phyloP scores from a whole-genome alignment of 192 early-diverging fungal genomes.

The Rhizophlyctis rosea region DNA sequence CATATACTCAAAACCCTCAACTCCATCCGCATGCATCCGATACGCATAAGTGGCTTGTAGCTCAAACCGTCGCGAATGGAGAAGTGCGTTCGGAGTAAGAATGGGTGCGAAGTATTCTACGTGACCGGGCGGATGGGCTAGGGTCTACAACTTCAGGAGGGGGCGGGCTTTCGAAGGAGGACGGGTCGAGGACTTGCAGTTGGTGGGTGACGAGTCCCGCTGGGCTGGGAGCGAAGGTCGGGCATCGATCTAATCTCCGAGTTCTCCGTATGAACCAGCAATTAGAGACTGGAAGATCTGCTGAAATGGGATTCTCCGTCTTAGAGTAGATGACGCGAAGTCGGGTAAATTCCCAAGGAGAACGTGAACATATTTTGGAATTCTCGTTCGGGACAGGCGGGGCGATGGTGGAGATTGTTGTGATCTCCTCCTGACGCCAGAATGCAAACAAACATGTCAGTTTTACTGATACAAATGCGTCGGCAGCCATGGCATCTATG shows the following conservation, averaged over 20 bases:
- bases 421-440: constrained; percentile 76
- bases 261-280: constrained; percentile 13
- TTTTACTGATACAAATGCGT: no score
- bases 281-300: not conserved
- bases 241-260: constrained; percentile 13
- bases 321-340: constrained; percentile 36
- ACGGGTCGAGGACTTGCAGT: not conserved
- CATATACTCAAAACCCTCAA: no score
- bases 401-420: constrained; percentile 98
- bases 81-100: constrained; percentile 20
- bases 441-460: not conserved
- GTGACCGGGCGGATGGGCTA: constrained; percentile 10
- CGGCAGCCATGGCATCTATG: not conserved
- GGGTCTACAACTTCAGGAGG: constrained; percentile 16
- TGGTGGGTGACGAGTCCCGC: constrained; percentile 1
- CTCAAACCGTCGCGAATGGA: constrained; percentile 42
- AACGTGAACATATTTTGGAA: constrained; percentile 99
- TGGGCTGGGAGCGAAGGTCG: constrained; percentile 1
- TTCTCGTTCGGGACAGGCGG: constrained; percentile 97
- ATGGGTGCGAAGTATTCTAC: constrained; percentile 17
- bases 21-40: constrained; percentile 21
- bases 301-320: not conserved
- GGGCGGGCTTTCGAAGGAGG: constrained; percentile 7
- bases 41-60: constrained; percentile 33
- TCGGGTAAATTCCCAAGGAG: constrained; percentile 93